Base-by-base conservation (phyloP, 1,284 basidiomycete species). In the Termitomyces sp. region DNA sequence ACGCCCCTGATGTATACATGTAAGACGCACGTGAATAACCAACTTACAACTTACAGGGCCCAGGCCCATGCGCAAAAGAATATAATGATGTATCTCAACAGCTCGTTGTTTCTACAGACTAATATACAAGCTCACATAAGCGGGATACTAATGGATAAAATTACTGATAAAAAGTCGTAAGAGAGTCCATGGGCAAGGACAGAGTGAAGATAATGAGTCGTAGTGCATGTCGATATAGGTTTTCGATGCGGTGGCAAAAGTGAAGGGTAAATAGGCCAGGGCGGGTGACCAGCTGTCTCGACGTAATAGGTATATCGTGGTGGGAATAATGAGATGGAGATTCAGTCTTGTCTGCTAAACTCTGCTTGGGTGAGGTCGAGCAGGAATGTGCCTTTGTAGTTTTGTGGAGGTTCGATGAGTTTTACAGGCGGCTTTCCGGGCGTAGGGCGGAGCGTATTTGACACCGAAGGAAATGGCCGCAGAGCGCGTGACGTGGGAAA, bases 281-380 rank as follows among this genome's bases (percentile, higher is more conserved):
- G 2, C 12, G 10, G 26, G 10, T 46, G 47, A 44, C 44, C 43
- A 50, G 51, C 39, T 40, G 45, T 31, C 17, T 42, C 8, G 41
- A 39, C 28, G 49, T 17, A 26, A 33, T 24, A 45, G 55, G 52
- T 57, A 59, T 59, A 57, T 28, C 26, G 15, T 30, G 33, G 26
- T n/a, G 17, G 6, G 40, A 40, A 50, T 39, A 39, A n/a, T 43
- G 55, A n/a, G 4, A 45, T 43, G 10, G 44, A 39, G n/a, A 42
- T 41, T 76, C 68, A 87, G 60, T 86, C 85, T 68, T 83, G 83
- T 63, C 88, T 75, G 67, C 87, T 81, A 66, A 92, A 79, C 67
- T 92, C 89, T 10, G 82, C 87, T 65, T 90, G 89, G 1, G 88
- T 90, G 57, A 92, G 77, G 68, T 90, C 80, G 50, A 92, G 79